Evolutionary conservation across 345 rosid genomes (phyloP), one percentile per base, ranked within the genome.

Genomic region (Salix purpurea): DNA sequence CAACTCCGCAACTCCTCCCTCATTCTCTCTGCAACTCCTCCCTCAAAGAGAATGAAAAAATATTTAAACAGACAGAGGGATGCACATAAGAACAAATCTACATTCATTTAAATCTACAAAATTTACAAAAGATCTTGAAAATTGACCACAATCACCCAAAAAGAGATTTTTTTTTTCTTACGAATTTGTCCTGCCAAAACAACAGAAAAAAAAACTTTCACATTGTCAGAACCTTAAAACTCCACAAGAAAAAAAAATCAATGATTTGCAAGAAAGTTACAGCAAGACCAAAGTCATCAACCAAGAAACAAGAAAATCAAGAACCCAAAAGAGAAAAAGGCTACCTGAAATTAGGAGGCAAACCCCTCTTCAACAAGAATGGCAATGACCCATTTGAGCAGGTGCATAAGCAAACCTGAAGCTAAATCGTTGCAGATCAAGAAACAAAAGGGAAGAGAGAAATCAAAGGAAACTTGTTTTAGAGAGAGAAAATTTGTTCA

Each of bases 261-360:
- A 75, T 23, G 19, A 58, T 56, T 23, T 56, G 23, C 26, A 3
- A 56, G 62, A 56, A n/a, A 13, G 28, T 56, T 3, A 56, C 62
- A n/a, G 28, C 74, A 52, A 71, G 16, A 39, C 8, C 26, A 52
- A 46, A 46, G 30, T 14, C 37, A 39, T 7, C 18, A 11, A 2
- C 50, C 3, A 19, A 48, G 6, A 37, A 52, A 71, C 52, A 15
- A 37, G 26, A 39, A 16, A 21, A 40, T n/a, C n/a, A 62, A 60
- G 6, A 42, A 73, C 12, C 28, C 48, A 14, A 6, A 15, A 18
- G 36, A 10, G 15, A 11, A 42, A 7, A 5, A 26, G 9, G 40
- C 30, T 73, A 82, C 83, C 83, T 78, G 77, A 44, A 78, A 71
- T 71, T 67, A 74, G 46, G 80, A 76, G 67, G 83, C 64, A 32